Evolutionary conservation across 1,284 basidiomycete genomes (phyloP).

Genomic region (Blastosporella zonata): DNA sequence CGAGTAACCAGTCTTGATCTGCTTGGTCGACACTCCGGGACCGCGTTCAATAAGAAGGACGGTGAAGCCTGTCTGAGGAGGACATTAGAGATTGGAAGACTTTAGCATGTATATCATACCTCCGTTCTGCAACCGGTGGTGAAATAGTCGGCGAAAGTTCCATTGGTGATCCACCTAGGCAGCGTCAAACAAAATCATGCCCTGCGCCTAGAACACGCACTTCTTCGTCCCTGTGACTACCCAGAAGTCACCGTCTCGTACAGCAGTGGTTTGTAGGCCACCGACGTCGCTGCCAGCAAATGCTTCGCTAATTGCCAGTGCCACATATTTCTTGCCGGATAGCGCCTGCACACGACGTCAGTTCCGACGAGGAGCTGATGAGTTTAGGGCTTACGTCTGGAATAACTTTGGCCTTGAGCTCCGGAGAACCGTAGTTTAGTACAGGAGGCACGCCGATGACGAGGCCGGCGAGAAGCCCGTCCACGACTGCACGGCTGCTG

Average conservation of each 20-base stretch:
- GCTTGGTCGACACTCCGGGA: slow-evolving; percentile 84
- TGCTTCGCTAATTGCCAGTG: slow-evolving; percentile 73
- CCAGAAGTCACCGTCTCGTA: slow-evolving; percentile 81
- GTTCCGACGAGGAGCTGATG: slow-evolving; percentile 11
- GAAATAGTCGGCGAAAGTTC: slow-evolving; percentile 78
- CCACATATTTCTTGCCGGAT: slow-evolving; percentile 78
- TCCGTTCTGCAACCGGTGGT: slow-evolving; percentile 74
- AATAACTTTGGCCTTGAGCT: slow-evolving; percentile 70
- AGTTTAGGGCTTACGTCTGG: slow-evolving; percentile 41
- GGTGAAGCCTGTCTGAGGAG: slow-evolving; percentile 68
- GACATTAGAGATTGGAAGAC: slow-evolving; percentile 6
- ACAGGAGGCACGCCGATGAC: slow-evolving; percentile 85
- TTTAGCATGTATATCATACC: slow-evolving; percentile 27
- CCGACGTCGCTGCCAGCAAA: slow-evolving; percentile 94
- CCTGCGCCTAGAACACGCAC: slow-evolving; percentile 29
- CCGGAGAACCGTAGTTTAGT: slow-evolving; percentile 82
- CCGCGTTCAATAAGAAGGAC: slow-evolving; percentile 83
- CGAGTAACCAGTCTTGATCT: slow-evolving; percentile 90
- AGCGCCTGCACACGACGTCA: slow-evolving; percentile 49
- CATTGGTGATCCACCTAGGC: slow-evolving; percentile 90
- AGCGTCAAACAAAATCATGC: background rate
- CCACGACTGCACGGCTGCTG: slow-evolving; percentile 82
- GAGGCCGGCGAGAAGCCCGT: slow-evolving; percentile 78
- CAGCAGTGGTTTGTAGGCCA: slow-evolving; percentile 82
- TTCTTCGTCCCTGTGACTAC: slow-evolving; percentile 89